Conservation (phyloP, 768 basidiomycete genomes). For the Mycena pura region DNA sequence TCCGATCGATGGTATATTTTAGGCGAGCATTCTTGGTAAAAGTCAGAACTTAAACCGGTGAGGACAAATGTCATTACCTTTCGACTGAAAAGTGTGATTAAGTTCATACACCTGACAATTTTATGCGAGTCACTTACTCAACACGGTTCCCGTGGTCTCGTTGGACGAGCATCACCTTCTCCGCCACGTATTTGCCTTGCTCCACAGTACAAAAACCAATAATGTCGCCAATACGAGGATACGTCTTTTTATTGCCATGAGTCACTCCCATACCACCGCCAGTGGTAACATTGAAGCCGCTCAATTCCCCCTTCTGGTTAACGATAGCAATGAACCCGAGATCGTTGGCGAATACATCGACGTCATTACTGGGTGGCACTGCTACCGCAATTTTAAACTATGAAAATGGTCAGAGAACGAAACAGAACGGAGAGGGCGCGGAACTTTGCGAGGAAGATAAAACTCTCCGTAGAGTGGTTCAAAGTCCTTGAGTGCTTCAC, state of each 20-base stretch:
- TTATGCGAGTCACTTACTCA: conserved; percentile 64
- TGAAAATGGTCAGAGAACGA: conserved; percentile 12
- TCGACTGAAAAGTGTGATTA: conserved; percentile 47
- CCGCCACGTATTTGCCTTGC: conserved; percentile 85
- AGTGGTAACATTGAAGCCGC: conserved; percentile 92
- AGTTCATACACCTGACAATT: background rate
- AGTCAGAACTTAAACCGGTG: conserved; percentile 17
- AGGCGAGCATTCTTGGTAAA: conserved; percentile 77
- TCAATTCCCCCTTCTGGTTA: conserved; percentile 72
- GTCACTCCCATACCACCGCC: conserved; percentile 99
- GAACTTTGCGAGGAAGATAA: conserved; percentile 94
- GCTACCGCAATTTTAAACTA: conserved; percentile 98
- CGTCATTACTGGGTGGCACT: conserved; percentile 95
- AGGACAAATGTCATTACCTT: conserved; percentile 46
- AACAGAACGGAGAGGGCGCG: conserved; percentile 23
- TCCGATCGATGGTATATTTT: conserved; percentile 97
- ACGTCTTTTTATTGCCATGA: conserved; percentile 98
- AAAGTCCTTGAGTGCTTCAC: conserved; percentile 91
- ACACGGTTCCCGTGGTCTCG: conserved; percentile 94
- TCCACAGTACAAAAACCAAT: conserved; percentile 93
- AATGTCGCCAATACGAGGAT: conserved; percentile 86
- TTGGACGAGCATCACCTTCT: conserved; percentile 93
- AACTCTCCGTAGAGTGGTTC: conserved; percentile 98
- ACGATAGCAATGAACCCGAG: conserved; percentile 96
- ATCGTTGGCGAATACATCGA: conserved; percentile 95